A percentile compares a stretch with the other conserved stretches of the same genome.
Conservation (phyloP, 1,284 basidiomycete species). For the Cystobasidium pallidum region DNA sequence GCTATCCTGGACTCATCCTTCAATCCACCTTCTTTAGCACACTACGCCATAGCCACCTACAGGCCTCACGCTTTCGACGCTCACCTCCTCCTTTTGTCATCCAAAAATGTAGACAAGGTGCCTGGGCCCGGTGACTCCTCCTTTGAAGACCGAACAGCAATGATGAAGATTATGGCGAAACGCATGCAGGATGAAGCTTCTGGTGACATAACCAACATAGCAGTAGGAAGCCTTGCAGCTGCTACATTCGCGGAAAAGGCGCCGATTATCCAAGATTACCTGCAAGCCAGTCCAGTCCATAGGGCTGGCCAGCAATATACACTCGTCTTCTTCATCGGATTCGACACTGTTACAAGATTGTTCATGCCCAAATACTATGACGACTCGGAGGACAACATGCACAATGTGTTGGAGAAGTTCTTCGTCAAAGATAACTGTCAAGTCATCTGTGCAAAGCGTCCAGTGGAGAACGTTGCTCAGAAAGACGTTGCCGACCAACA, state of each 20-base stretch:
- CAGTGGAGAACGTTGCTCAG: conserved; percentile 47
- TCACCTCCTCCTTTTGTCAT: conserved; percentile 78
- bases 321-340: conserved; percentile 60
- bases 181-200: conserved; percentile 32
- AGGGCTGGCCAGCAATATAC: conserved; percentile 6
- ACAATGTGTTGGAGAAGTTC: conserved; percentile 64
- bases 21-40: conserved; percentile 89
- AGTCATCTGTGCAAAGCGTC: conserved; percentile 72
- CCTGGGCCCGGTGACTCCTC: conserved; percentile 67
- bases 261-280: conserved; percentile 30
- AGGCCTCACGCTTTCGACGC: conserved; percentile 65
- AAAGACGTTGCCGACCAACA: conserved; percentile 54
- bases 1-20: conserved; percentile 86
- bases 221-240: conserved; percentile 37
- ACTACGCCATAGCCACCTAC: conserved; percentile 71
- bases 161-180: conserved; percentile 56
- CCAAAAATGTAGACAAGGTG: conserved; percentile 85
- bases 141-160: conserved; percentile 53
- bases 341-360: conserved; percentile 85
- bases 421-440: conserved; percentile 64
- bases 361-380: conserved; percentile 79
- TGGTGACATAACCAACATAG: background rate
- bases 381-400: conserved; percentile 63
- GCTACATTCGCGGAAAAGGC: conserved; percentile 45
- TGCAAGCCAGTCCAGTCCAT: conserved; percentile 46